Evolutionary conservation across 306 rosid species (phyloP).

Genomic region (cucumber (Cucumis sativus)): DNA sequence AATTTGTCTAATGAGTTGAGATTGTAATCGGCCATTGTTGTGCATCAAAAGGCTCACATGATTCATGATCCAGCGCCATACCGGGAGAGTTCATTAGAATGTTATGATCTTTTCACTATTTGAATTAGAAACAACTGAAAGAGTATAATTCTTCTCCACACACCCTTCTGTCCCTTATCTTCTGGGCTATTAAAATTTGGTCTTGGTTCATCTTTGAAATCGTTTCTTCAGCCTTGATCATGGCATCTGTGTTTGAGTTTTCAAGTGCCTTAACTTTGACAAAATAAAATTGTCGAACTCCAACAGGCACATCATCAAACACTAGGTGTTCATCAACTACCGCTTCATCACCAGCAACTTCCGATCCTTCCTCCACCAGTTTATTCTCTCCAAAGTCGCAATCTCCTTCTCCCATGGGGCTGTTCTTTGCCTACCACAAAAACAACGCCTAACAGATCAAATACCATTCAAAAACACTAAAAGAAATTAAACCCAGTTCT

Average conservation of each 20-base stretch:
- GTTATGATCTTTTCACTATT: background rate
- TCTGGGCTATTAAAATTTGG: background rate
- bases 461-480: background rate
- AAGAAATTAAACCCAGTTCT: background rate
- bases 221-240: constrained; percentile 1
- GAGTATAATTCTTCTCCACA: background rate
- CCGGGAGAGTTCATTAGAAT: background rate
- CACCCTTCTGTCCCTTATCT: constrained; percentile 4
- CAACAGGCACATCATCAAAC: background rate
- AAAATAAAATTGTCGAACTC: constrained; percentile 9
- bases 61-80: background rate
- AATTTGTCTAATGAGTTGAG: background rate
- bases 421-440: background rate
- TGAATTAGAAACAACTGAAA: background rate
- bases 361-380: background rate
- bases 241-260: background rate
- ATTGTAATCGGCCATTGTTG: background rate
- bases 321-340: background rate
- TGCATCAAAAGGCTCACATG: background rate
- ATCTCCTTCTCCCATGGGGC: background rate
- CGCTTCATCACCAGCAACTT: background rate
- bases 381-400: background rate
- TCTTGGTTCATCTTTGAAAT: background rate
- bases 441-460: background rate
- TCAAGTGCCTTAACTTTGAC: constrained; percentile 6